Conservation (phyloP, 306 rosid genomes). For the Erythrophleum fordii region DNA sequence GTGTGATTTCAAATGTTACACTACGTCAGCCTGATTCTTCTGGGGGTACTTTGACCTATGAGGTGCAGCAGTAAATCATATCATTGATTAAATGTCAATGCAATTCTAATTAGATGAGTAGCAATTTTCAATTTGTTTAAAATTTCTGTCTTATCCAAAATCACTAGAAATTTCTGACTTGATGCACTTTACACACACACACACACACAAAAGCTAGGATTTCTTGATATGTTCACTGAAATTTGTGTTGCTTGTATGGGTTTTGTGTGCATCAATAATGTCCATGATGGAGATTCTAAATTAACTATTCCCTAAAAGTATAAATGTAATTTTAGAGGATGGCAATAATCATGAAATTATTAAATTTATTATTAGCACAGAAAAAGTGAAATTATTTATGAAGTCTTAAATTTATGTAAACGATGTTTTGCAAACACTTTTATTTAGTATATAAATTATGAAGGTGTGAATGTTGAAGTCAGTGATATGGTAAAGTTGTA, state of each 20-base stretch:
- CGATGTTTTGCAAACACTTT: not conserved
- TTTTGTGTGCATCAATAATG: not conserved
- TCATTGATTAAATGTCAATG: constrained; percentile 27
- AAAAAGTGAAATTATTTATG: not conserved
- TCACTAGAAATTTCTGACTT: too few relatives aligned
- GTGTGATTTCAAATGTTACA: constrained; percentile 74
- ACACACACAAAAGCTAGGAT: not conserved
- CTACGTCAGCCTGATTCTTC: constrained; percentile 85
- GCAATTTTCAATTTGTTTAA: not conserved
- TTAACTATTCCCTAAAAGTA: not conserved
- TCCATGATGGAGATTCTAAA: not conserved
- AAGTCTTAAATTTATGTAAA: not conserved
- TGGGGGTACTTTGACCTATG: constrained; percentile 72
- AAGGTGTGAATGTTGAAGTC: not conserved
- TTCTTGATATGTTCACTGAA: not conserved
- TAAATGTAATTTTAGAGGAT: not conserved
- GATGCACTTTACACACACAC: too few relatives aligned
- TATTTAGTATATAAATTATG: not conserved
- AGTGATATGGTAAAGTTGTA: not conserved
- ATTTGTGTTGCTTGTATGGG: not conserved
- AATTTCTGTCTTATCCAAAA: not conserved
- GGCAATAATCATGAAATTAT: not conserved
- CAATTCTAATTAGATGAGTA: constrained; percentile 1
- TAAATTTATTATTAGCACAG: not conserved
- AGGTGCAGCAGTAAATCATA: constrained; percentile 53